Evolutionary conservation across 169 alveolate species (phyloP), one percentile per base, ranked within the genome.

Genomic region (Eimeria praecox): DNA sequence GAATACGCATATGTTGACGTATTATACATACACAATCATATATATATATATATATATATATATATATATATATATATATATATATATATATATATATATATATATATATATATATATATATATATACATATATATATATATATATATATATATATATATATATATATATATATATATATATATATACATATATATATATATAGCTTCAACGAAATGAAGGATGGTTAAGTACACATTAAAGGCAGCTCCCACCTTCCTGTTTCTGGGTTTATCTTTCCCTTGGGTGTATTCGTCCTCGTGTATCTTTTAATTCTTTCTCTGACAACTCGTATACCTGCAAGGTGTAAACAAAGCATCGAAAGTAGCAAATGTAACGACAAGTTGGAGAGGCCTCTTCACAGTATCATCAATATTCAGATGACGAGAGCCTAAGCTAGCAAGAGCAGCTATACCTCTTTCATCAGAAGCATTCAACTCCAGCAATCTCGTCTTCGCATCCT

Each of bases 381-480:
- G 22, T 44, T 27, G 40, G 90, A 22, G 71, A 82, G 42, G 40
- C 90, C 42, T 64, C 2, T 8, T 30, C 24, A 24, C 71, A 12
- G 40, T 14, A 35, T 38, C 30, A 33, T n/a, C 71, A 12, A 18
- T 14, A 35, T 38, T 16, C 10, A 10, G 71, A 82, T 27, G 2
- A 8, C 30, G 12, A 82, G 38, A 82, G 22, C 5, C 5, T 24
- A 42, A n/a, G 42, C 10, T 24, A 56, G 24, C 66, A 56, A 8
- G 20, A 9, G 66, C 40, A 27, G 64, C 42, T 24, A 5, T 54
- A 96, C 98, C 99, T 97, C 99, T 97, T 73, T 99, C 99, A 97
- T 99, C 99, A 0, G 99, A 99, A 5, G 99, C 99, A 97, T 99
- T 99, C 38, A 99, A 96, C 97, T 99, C 99, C 83, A 99, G 97